Base-by-base conservation (phyloP, 495 filamentous ascomycete species). In the Penicillium egyptiacum region DNA sequence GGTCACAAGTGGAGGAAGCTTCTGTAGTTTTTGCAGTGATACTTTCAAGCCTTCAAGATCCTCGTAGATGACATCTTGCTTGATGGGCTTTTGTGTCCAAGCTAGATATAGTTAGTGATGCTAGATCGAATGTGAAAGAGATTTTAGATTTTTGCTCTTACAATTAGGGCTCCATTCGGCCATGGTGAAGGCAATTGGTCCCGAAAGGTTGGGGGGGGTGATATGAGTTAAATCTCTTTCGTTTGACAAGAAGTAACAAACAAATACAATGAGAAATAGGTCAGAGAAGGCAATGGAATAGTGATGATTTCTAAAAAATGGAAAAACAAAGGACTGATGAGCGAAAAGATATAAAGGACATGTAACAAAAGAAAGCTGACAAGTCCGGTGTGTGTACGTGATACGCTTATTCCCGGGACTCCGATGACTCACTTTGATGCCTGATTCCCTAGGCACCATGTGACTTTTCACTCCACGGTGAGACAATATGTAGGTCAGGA, bases 21-120 rank as follows among this genome's bases (percentile, higher is more conserved):
- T 81, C 57, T 85, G 75, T 43, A 98, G 80, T 73, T 96, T 90
- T 1, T 72, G 63, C 1, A 91, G 70, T 14, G 91, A 82, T 26
- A 81, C 82, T 50, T 83, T 72, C 20, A 96, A 79, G 8, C 80
- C 83, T 5, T 77, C 64, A 9, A 71, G 70, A 73, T 96, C 86
- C 14, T 86, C 79, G 62, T 98, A 98, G 46, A 83, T 74, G 39
- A 96, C 91, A 59, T 85, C 85, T 73, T 98, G 94, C 68, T 93
- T 92, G 73, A 96, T 92, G 10, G 94, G 91, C 66, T 96, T 96
- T 14, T 84, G 81, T 42, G 84, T 83, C 94, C 94, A 98, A 31
- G 94, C 92, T 76, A 30, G 5, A 58, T 16, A 33, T 3, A 43
- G n/a, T 54, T 16, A 51, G 51, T 46, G 5, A 10, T 30, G 26